phyloP scores from a whole-genome alignment of 768 basidiomycete genomes.

The Psilocybe sp. region DNA sequence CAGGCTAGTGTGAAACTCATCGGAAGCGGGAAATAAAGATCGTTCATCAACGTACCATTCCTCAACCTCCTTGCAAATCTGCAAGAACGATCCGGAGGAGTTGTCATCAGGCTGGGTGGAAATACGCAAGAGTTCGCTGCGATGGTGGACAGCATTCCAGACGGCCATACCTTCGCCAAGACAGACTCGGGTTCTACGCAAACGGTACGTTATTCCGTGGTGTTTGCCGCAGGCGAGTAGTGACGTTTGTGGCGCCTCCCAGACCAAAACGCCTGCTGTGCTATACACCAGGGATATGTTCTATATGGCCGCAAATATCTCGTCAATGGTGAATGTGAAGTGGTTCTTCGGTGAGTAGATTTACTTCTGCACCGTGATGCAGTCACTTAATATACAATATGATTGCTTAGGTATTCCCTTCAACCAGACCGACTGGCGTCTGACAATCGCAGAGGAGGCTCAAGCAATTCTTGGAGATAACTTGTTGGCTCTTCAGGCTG shows the following conservation, averaged over 20 bases:
- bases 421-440: slow-evolving; percentile 58
- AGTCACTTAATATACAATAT: no score
- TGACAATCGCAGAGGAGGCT: slow-evolving; percentile 54
- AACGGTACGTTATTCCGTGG: neutral
- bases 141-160: slow-evolving; percentile 44
- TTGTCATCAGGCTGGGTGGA: slow-evolving; percentile 69
- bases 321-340: slow-evolving; percentile 48
- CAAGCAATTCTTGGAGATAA: slow-evolving; percentile 62
- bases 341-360: slow-evolving; percentile 43
- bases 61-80: slow-evolving; percentile 76
- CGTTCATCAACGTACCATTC: slow-evolving; percentile 55
- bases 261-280: slow-evolving; percentile 63
- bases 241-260: neutral
- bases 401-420: slow-evolving; percentile 48
- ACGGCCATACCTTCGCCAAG: slow-evolving; percentile 23
- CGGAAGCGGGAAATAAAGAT: slow-evolving; percentile 21
- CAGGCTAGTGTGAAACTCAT: slow-evolving; percentile 5
- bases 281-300: slow-evolving; percentile 61
- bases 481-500: slow-evolving; percentile 67
- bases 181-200: slow-evolving; percentile 3
- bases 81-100: slow-evolving; percentile 54
- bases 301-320: slow-evolving; percentile 58
- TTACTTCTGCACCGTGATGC: no score
- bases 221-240: no score
- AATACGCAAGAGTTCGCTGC: slow-evolving; percentile 73